Base-by-base conservation (phyloP, 2,329 filamentous ascomycete genomes). In the Cercospora sesami region DNA sequence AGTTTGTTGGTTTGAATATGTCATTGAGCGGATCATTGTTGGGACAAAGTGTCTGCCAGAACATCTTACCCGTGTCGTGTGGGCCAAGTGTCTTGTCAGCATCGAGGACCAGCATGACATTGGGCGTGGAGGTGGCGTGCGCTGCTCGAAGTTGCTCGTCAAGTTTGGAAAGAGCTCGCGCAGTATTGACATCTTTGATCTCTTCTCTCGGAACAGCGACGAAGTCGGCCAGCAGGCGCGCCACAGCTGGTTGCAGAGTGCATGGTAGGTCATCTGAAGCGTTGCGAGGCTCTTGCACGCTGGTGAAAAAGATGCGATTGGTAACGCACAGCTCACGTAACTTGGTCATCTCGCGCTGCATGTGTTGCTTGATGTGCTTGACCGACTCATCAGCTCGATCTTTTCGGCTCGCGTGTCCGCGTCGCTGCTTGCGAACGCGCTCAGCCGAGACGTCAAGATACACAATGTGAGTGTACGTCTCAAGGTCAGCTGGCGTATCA, bases 41-140 rank as follows among this genome's bases (percentile, higher is more conserved):
- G 65, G 60, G 14, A 73, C 36, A 6, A 42, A 73, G n/a, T 23
- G 18, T 8, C 7, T 79, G 69, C 85, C 84, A 89, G 75, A 88
- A 88, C 63, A 86, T 45, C 0, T 42, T 64, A 0, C 84, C 83
- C 4, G 83, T 84, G 68, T 90, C 87, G 12, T 81, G 70, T 0
- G 81, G 65, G 5, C 81, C 76, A 63, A 91, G 75, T 0, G 87
- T 90, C 69, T 78, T 84, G 74, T 90, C 87, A 0, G 78, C 87
- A 68, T 90, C 88, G 2, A 90, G 58, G 0, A 89, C 82, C 16
- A 90, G 61, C 57, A 86, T 76, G 0, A 80, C 86, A 55, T 85
- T 72, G 8, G 81, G 60, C 1, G 71, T 48, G 6, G 63, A 67
- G 10, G 53, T 33, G 12, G 18, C 6, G 63, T 48, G 5, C 16